A percentile compares a stretch with the other conserved stretches of the same genome.
Evolutionary conservation across 495 filamentous ascomycete genomes (phyloP).

Genomic region (Amniculicola lignicola): DNA sequence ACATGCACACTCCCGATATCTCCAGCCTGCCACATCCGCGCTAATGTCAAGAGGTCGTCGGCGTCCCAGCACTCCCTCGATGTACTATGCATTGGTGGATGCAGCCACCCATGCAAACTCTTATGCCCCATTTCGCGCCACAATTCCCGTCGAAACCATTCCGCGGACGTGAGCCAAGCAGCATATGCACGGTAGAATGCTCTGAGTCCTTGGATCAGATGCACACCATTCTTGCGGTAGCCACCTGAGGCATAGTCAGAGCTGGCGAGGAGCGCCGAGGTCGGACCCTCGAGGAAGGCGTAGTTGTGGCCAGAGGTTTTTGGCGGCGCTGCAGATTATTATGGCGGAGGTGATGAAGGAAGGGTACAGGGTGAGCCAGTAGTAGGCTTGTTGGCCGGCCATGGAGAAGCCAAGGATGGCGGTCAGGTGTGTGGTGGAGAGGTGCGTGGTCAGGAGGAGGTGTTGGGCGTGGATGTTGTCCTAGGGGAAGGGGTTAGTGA

Average conservation of each 20-base stretch:
- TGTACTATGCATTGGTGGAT: neutral
- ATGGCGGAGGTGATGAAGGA: constrained; percentile 44
- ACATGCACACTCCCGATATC: constrained; percentile 8
- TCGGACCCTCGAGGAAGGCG: constrained; percentile 50
- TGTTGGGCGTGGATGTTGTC: neutral
- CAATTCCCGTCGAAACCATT: constrained; percentile 45
- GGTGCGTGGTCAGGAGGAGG: neutral
- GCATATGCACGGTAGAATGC: constrained; percentile 48
- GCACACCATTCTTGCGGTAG: neutral
- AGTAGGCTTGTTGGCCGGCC: constrained; percentile 51
- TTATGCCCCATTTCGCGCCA: constrained; percentile 42
- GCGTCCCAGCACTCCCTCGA: neutral
- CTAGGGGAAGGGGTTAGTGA: too few relatives aligned
- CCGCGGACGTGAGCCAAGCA: constrained; percentile 44
- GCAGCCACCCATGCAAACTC: constrained; percentile 18
- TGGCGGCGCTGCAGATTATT: constrained; percentile 44
- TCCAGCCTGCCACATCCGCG: neutral
- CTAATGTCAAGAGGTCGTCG: neutral
- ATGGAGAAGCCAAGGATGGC: constrained; percentile 46
- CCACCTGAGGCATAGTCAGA: constrained; percentile 44
- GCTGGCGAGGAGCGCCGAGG: constrained; percentile 42
- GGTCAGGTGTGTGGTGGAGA: neutral
- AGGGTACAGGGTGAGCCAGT: constrained; percentile 46
- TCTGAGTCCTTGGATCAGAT: constrained; percentile 35
- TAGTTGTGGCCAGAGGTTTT: constrained; percentile 48